phyloP scores from a whole-genome alignment of 2,329 filamentous ascomycete genomes.

The Trichoderma oligosporum region DNA sequence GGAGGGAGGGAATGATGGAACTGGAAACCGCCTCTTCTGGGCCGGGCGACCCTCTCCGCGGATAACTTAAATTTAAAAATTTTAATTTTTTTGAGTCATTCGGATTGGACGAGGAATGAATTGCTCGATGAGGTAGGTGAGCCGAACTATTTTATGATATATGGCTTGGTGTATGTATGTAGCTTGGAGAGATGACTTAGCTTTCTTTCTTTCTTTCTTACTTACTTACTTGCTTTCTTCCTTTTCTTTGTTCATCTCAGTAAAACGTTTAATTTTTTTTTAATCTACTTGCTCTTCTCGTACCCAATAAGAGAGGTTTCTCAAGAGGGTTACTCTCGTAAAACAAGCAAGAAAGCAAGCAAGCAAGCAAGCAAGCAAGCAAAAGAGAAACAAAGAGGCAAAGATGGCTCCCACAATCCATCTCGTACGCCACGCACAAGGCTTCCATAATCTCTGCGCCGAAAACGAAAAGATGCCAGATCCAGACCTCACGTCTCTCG shows the following conservation, averaged over 20 bases:
- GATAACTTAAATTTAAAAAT: background rate
- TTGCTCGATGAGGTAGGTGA: constrained; percentile 1
- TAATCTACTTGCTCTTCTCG: background rate
- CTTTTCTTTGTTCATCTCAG: background rate
- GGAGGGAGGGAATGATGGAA: background rate
- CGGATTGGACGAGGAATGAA: background rate
- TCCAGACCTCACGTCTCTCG: constrained; percentile 72
- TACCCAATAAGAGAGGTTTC: too few species aligned
- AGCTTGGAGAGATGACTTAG: too few species aligned
- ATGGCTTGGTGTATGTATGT: too few species aligned
- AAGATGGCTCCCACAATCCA: constrained; percentile 55
- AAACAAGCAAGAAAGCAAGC: too few species aligned
- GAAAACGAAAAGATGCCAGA: constrained; percentile 73
- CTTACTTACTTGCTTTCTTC: background rate
- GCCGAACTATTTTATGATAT: background rate
- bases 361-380: too few species aligned
- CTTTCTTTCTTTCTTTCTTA: background rate
- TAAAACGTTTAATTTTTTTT: background rate
- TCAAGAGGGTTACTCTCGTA: too few species aligned
- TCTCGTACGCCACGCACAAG: constrained; percentile 71
- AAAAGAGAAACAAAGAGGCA: background rate
- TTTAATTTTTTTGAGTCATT: constrained; percentile 3
- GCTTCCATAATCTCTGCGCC: constrained; percentile 71
- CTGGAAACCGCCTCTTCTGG: background rate
- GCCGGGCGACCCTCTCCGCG: constrained; percentile 16